Base-by-base conservation (phyloP, 345 rosid species). In the Stellera chamaejasme region DNA sequence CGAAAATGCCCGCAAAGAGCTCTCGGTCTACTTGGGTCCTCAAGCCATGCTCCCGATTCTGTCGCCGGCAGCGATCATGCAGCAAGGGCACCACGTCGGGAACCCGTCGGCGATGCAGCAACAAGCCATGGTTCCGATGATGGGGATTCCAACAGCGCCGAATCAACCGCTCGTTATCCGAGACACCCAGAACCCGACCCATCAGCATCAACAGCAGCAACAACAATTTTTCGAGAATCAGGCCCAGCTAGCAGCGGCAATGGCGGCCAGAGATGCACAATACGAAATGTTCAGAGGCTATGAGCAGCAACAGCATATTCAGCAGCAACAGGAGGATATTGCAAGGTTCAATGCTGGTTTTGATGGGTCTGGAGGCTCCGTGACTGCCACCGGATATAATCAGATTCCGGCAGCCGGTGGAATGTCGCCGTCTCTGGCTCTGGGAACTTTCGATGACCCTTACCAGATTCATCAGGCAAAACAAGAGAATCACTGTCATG, bases 181-280 rank as follows among this genome's bases (percentile, higher is more conserved):
- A 68, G 44, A 72, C 66, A 7, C 77, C 69, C 59, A 64, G 56
- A 6, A 79, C 56, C 10, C 76, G n/a, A 19, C 73, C 48, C 3
- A 76, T 0, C 62, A 59, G 12, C 58, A 72, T 12, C 79, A 59
- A 8, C 80, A 61, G 13, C 79, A 73, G 13, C 77, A 67, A 45
- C 86, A 77, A 28, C 84, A 79, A 52, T 68, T 78, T 9, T 82
- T 77, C 19, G 85, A 81, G 32, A 75, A 82, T n/a, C 90, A 85
- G 48, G 81, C 78, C 39, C 61, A 66, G 49, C 53, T 76, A 66
- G 82, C 84, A 23, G 87, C 86, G 16, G 79, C 69, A 5, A 66
- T 75, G 27, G 84, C 74, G 10, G 84, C 78, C 1, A 75, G 85
- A 50, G 89, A 84, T 70, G 39, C 39, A 8, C 85, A 78, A 11